Base-by-base conservation (phyloP, 2,329 filamentous ascomycete genomes). In the Podosphaera aphanis region DNA sequence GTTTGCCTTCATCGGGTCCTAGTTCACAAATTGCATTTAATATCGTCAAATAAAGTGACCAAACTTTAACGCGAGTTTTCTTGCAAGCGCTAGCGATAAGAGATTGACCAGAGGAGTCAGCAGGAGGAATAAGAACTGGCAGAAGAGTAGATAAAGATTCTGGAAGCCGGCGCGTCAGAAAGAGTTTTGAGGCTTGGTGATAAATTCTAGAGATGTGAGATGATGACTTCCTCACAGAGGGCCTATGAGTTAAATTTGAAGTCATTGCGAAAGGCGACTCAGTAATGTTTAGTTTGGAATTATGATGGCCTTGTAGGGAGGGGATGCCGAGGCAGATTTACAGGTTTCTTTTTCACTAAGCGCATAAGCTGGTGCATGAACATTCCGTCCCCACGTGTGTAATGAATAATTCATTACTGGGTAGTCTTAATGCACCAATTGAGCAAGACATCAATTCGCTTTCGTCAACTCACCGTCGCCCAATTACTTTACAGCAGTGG, bases 21-120 rank as follows among this genome's bases (percentile, higher is more conserved):
- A 95, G 68, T 57, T 95, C 88, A 31, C 93, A 68, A 51, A 94
- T 80, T 35, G 84, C 81, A 64, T 94, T 93, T 50, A 95, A 68
- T 44, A 94, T 79, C 16, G 86, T 93, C 52, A 95, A 71, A 60
- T 95, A 98, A 56, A 98, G 70, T 61, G 85, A 93, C 90, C 90
- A 98, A 51, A 95, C 80, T 63, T 95, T 98, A 61, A 93, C 80
- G 52, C 86, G 71, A 47, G 83, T 90, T 27, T 78, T 81, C 52
- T 80, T 75, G 37, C 82, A 86, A 45, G 84, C 84, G 51, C 71
- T 74, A 46, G 83, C 79, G 45, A 94, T 76, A 3, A 85, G 83
- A 43, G 69, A 64, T 25, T 65, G 63, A 50, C 65, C 65, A 45
- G 60, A 55, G 20, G 65, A 56, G 25, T 59, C 59, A 11, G 56